Percentiles rank a stretch among this genome's conserved stretches.
These are phyloP conservation scores for Ogataea polymorpha DNA, from an alignment of 805 yeast species.

Conservation along the genomic window DNA sequence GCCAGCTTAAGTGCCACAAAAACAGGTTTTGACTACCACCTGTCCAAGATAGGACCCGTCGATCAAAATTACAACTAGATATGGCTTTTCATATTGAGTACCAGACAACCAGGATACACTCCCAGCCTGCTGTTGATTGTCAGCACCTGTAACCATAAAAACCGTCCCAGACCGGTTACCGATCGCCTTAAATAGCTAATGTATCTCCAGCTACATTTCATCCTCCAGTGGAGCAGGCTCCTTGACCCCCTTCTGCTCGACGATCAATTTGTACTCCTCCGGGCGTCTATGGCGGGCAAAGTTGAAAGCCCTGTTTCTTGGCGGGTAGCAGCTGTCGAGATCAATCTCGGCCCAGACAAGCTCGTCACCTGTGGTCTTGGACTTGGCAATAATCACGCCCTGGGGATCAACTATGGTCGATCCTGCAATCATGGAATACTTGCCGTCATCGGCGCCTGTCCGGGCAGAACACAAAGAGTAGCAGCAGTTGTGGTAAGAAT, in stretches of 20 bases:
- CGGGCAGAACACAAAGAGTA: conserved; percentile 36
- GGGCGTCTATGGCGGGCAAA: conserved; percentile 37
- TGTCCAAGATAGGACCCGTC: too few relatives aligned
- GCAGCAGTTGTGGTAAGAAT: conserved; percentile 34
- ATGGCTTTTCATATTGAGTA: too few relatives aligned
- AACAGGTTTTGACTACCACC: too few relatives aligned
- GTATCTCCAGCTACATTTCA: too few relatives aligned
- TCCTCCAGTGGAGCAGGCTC: conserved; percentile 6
- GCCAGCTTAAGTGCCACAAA: too few relatives aligned
- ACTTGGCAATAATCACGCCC: conserved; percentile 35
- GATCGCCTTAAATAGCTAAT: too few relatives aligned
- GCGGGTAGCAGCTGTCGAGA: conserved; percentile 33
- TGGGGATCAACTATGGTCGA: conserved; percentile 37
- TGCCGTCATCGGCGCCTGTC: conserved; percentile 35
- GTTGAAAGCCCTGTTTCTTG: conserved; percentile 35
- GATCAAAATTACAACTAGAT: too few relatives aligned
- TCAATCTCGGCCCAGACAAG: conserved; percentile 34
- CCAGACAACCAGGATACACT: too few relatives aligned
- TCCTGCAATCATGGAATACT: conserved; percentile 35
- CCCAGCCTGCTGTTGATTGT: too few relatives aligned
- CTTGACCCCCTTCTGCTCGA: conserved; percentile 30
- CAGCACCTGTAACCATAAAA: too few relatives aligned
- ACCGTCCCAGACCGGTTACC: too few relatives aligned
- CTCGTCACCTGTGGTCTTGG: conserved; percentile 36
- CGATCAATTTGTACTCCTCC: conserved; percentile 29